These are phyloP conservation scores for Lasiosphaeria hispida DNA, from an alignment of 495 filamentous ascomycete species.

Conservation along the genomic window DNA sequence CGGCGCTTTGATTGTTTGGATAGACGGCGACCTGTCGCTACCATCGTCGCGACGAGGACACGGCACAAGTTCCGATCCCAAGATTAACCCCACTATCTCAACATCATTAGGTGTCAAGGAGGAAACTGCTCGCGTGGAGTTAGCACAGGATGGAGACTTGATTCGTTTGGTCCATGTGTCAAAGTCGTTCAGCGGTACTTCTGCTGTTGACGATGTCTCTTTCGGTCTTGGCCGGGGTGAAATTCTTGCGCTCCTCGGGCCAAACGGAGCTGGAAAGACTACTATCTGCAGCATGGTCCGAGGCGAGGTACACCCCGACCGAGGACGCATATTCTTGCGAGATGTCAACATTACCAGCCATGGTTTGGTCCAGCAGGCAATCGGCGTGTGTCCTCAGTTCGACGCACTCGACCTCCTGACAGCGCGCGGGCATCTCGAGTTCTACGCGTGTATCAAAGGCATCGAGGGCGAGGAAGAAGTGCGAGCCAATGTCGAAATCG, in stretches of 20 bases:
- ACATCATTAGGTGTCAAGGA: conserved; percentile 33
- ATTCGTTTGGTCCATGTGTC: conserved; percentile 74
- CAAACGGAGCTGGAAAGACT: conserved; percentile 82
- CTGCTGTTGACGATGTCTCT: conserved; percentile 72
- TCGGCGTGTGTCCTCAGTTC: conserved; percentile 75
- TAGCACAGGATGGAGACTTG: conserved; percentile 50
- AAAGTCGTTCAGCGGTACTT: conserved; percentile 64
- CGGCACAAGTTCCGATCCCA: not conserved
- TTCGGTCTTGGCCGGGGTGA: conserved; percentile 73
- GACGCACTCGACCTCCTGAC: conserved; percentile 66
- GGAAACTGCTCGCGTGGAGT: conserved; percentile 33
- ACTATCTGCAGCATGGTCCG: conserved; percentile 78
- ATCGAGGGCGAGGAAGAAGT: conserved; percentile 48
- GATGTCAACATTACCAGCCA: conserved; percentile 62
- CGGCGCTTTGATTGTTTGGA: conserved; percentile 63
- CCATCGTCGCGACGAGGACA: not conserved
- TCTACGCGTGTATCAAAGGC: conserved; percentile 67
- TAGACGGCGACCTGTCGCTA: conserved; percentile 57
- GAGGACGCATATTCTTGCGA: conserved; percentile 63
- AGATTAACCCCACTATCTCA: not conserved
- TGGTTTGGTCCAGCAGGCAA: conserved; percentile 57
- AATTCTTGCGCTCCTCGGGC: conserved; percentile 77
- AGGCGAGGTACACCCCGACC: conserved; percentile 65
- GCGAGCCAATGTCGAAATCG: conserved; percentile 56
- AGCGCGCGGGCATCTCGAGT: conserved; percentile 65